A percentile compares a stretch with the other conserved stretches of the same genome.
Evolutionary conservation across 2,329 filamentous ascomycete genomes (phyloP).

Genomic region (Lasiodiplodia sp.): DNA sequence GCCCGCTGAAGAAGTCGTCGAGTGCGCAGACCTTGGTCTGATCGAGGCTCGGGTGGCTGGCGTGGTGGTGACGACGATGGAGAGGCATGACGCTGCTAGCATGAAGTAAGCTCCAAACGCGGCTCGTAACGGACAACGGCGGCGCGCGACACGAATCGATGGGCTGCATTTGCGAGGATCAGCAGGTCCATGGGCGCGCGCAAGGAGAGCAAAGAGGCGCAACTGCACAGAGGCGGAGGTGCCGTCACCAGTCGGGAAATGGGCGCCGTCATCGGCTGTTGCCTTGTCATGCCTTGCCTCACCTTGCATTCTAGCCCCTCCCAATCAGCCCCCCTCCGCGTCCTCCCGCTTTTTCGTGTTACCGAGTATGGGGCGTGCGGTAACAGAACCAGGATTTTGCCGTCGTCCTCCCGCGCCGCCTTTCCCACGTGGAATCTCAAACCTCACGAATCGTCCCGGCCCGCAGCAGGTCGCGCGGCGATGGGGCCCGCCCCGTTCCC

Average conservation of each 20-base stretch:
- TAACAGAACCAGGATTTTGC: constrained; percentile 22
- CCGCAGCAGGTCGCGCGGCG: constrained; percentile 26
- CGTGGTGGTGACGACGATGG: not conserved
- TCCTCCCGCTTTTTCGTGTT: constrained; percentile 23
- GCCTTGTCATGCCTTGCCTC: constrained; percentile 18
- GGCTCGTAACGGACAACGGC: not conserved
- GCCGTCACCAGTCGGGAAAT: not conserved
- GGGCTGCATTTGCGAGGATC: not conserved
- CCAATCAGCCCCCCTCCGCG: constrained; percentile 4
- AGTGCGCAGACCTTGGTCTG: constrained; percentile 5
- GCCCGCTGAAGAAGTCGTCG: constrained; percentile 3
- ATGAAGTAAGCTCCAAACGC: constrained; percentile 17
- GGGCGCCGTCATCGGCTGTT: constrained; percentile 3
- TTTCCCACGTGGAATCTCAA: constrained; percentile 30
- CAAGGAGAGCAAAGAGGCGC: constrained; percentile 1
- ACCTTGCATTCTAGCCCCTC: constrained; percentile 12
- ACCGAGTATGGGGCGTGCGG: constrained; percentile 24
- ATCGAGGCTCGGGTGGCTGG: not conserved
- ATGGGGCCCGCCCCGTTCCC: constrained; percentile 9
- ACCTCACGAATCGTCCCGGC: constrained; percentile 26
- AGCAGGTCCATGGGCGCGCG: not conserved
- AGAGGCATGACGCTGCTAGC: constrained; percentile 8
- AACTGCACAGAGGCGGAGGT: constrained; percentile 3
- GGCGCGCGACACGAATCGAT: constrained; percentile 25
- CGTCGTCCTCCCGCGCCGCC: constrained; percentile 23